Percentiles rank a stretch among this genome's conserved stretches.
phyloP scores from a whole-genome alignment of 1,284 basidiomycete genomes.

The Ustilago trichophora region DNA sequence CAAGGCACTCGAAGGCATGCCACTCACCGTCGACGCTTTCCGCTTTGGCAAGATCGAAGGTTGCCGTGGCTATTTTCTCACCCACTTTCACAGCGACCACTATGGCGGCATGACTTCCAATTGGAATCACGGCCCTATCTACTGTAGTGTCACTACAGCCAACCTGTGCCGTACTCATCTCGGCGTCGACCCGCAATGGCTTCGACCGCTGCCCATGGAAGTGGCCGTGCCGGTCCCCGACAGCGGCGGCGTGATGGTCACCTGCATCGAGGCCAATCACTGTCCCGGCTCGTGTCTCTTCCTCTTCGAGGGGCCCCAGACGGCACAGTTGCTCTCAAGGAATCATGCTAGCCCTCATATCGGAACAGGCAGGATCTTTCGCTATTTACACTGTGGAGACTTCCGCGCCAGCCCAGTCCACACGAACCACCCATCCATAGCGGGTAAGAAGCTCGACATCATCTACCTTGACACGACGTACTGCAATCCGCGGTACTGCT shows the following conservation, averaged over 20 bases:
- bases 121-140: slow-evolving; percentile 91
- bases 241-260: slow-evolving; percentile 86
- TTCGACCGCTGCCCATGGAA: slow-evolving; percentile 85
- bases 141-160: slow-evolving; percentile 86
- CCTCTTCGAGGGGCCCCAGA: slow-evolving; percentile 90
- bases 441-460: slow-evolving; percentile 74
- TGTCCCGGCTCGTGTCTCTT: slow-evolving; percentile 91
- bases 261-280: slow-evolving; percentile 96
- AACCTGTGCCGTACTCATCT: slow-evolving; percentile 90
- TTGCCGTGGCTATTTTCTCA: slow-evolving; percentile 87
- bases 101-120: slow-evolving; percentile 69
- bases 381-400: slow-evolving; percentile 95
- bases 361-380: slow-evolving; percentile 71
- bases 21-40: slow-evolving; percentile 94
- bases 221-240: slow-evolving; percentile 78
- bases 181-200: slow-evolving; percentile 84
- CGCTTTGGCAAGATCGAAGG: slow-evolving; percentile 88
- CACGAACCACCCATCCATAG: slow-evolving; percentile 50
- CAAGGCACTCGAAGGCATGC: slow-evolving; percentile 88
- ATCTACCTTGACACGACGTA: slow-evolving; percentile 98
- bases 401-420: slow-evolving; percentile 66
- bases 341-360: slow-evolving; percentile 38
- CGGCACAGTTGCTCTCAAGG: slow-evolving; percentile 73
- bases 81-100: slow-evolving; percentile 69
- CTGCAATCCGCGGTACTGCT: slow-evolving; percentile 91